phyloP scores from a whole-genome alignment of 805 yeast species.

The Sporopachydermia quercuum region DNA sequence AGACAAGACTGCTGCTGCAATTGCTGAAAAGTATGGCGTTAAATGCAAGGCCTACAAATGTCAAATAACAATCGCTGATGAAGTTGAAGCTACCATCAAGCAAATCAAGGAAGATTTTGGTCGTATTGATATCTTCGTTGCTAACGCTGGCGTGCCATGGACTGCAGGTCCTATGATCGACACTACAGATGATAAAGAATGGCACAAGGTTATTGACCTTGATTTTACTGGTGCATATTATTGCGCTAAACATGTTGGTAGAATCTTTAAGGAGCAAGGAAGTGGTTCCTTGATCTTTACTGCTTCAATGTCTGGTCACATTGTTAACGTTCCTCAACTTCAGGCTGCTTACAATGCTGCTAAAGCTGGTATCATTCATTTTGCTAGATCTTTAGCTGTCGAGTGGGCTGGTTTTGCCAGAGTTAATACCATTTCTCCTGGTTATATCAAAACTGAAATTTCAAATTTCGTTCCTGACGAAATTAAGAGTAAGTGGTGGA shows the following conservation, averaged over 20 bases:
- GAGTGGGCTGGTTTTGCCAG: constrained; percentile 89
- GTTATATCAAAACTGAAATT: constrained; percentile 69
- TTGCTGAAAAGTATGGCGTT: constrained; percentile 44
- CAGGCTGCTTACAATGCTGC: constrained; percentile 81
- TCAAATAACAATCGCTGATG: constrained; percentile 32
- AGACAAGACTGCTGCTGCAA: constrained; percentile 42
- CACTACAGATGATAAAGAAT: constrained; percentile 35
- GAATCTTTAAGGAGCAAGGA: constrained; percentile 56
- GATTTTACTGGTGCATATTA: constrained; percentile 73
- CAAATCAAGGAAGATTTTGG: constrained; percentile 58
- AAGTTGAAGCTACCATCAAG: constrained; percentile 32
- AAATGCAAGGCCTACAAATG: constrained; percentile 52
- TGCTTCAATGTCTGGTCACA: constrained; percentile 81
- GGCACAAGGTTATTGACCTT: constrained; percentile 59
- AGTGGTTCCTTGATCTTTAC: constrained; percentile 71
- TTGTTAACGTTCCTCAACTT: constrained; percentile 74
- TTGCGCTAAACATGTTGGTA: constrained; percentile 63
- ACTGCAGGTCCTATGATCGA: constrained; percentile 43
- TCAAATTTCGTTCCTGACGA: constrained; percentile 32
- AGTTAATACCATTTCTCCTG: constrained; percentile 71
- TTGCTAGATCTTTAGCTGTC: constrained; percentile 64
- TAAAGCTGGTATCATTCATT: constrained; percentile 71
- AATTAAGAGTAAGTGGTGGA: constrained; percentile 33
- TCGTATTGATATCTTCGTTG: constrained; percentile 68
- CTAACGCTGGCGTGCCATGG: constrained; percentile 88